Percentiles rank a stretch among this genome's conserved stretches.
Conservation (phyloP, 805 yeast genomes). For the Zygoascus flipseniorum region DNA sequence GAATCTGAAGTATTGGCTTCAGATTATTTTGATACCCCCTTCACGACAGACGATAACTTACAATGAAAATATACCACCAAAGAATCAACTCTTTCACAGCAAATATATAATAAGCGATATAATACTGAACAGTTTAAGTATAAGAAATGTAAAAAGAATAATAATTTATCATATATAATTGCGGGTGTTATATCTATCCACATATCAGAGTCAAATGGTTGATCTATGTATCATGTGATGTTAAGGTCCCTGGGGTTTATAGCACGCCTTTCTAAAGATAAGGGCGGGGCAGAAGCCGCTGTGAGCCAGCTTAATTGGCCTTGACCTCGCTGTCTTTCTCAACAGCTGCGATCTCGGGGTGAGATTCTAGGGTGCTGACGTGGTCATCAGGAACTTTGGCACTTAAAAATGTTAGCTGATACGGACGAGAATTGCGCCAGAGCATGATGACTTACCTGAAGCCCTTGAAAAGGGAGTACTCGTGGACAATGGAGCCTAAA, state of each 20-base stretch:
- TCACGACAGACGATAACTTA: too few relatives aligned
- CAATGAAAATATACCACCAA: too few relatives aligned
- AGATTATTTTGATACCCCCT: too few relatives aligned
- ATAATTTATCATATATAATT: too few relatives aligned
- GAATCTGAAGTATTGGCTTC: too few relatives aligned
- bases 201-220: too few relatives aligned
- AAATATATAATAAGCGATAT: too few relatives aligned
- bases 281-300: neutral
- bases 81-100: too few relatives aligned
- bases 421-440: neutral
- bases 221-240: too few relatives aligned
- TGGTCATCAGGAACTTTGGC: conserved; percentile 26
- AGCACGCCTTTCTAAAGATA: neutral
- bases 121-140: too few relatives aligned
- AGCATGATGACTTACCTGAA: conserved; percentile 18
- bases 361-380: conserved; percentile 17
- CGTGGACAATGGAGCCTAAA: conserved; percentile 21
- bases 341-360: conserved; percentile 25
- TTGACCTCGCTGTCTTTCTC: conserved; percentile 27
- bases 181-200: too few relatives aligned
- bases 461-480: conserved; percentile 30
- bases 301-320: conserved; percentile 12
- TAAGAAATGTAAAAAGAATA: too few relatives aligned
- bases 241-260: neutral
- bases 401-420: neutral